Percentiles rank a stretch among this genome's conserved stretches.
These are phyloP conservation scores for Camelina sativa DNA, from an alignment of 345 rosid species.

Conservation along the genomic window DNA sequence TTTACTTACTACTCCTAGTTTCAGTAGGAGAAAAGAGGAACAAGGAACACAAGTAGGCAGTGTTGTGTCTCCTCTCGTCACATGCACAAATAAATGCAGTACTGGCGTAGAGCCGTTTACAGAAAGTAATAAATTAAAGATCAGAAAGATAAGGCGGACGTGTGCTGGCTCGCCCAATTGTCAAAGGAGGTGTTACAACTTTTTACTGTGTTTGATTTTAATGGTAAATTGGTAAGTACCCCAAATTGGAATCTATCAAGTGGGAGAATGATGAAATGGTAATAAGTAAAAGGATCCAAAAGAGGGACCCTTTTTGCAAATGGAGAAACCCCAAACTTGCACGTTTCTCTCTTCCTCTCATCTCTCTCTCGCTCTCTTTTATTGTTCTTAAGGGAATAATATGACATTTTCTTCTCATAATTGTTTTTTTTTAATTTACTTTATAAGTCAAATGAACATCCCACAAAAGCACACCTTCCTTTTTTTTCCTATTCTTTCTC, in stretches of 20 bases:
- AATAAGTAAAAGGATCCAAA: slow-evolving; percentile 28
- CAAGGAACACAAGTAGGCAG: slow-evolving; percentile 42
- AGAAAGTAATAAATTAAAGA: slow-evolving; percentile 8
- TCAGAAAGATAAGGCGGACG: slow-evolving; percentile 15
- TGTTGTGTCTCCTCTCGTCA: slow-evolving; percentile 32
- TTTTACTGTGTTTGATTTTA: slow-evolving; percentile 31
- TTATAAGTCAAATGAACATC: slow-evolving; percentile 41
- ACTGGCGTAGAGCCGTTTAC: background rate
- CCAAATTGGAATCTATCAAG: slow-evolving; percentile 5
- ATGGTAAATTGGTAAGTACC: slow-evolving; percentile 15
- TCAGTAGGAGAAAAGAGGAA: background rate
- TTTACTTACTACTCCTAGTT: background rate
- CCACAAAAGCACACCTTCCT: slow-evolving; percentile 35
- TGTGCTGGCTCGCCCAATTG: slow-evolving; percentile 25
- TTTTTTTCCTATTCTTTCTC: slow-evolving; percentile 31
- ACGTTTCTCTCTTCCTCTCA: slow-evolving; percentile 18
- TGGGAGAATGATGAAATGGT: slow-evolving; percentile 20
- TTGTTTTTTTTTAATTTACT: background rate
- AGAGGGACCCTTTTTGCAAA: slow-evolving; percentile 18
- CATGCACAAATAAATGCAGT: slow-evolving; percentile 33
- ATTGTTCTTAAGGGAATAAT: background rate
- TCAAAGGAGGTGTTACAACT: slow-evolving; percentile 22
- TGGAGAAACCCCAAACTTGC: slow-evolving; percentile 42
- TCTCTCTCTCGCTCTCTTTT: slow-evolving; percentile 24
- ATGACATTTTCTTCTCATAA: slow-evolving; percentile 32